Conservation (phyloP, 768 basidiomycete species). For the Galerina marginata region DNA sequence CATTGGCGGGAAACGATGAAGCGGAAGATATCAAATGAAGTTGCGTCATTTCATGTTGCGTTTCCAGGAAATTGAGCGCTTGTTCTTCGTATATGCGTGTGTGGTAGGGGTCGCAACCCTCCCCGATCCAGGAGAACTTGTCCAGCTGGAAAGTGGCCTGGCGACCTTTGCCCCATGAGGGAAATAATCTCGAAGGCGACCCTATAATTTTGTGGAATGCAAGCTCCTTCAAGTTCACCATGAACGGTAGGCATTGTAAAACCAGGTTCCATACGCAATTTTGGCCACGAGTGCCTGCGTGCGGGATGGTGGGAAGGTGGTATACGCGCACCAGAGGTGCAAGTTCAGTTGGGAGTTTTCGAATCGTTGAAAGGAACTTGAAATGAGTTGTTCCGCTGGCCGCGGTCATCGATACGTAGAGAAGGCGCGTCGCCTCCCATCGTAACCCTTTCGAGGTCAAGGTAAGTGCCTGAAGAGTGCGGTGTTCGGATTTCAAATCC, state of each 20-base stretch:
- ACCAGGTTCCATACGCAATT: not conserved
- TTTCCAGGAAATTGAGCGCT: too few relatives aligned
- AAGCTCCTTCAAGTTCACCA: conserved; percentile 8
- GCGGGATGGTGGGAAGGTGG: not conserved
- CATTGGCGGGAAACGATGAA: too few relatives aligned
- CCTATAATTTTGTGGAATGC: not conserved
- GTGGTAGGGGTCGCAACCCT: too few relatives aligned
- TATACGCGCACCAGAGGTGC: not conserved
- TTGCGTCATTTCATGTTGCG: too few relatives aligned
- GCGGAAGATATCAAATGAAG: too few relatives aligned
- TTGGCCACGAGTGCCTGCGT: not conserved
- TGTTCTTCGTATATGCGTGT: too few relatives aligned
- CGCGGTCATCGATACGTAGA: conserved; percentile 4
- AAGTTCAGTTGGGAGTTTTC: not conserved
- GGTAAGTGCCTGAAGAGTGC: not conserved
- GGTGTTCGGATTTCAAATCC: not conserved
- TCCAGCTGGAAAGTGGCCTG: too few relatives aligned
- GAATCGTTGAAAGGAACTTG: conserved; percentile 7
- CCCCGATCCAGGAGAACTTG: too few relatives aligned
- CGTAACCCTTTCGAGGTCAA: not conserved
- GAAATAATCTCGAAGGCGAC: too few relatives aligned
- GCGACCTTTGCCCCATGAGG: too few relatives aligned
- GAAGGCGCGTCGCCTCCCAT: conserved; percentile 2
- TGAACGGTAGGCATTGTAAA: not conserved
- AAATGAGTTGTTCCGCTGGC: not conserved